Conservation (phyloP, 768 basidiomycete genomes). For the Leccinum barrowsii region DNA sequence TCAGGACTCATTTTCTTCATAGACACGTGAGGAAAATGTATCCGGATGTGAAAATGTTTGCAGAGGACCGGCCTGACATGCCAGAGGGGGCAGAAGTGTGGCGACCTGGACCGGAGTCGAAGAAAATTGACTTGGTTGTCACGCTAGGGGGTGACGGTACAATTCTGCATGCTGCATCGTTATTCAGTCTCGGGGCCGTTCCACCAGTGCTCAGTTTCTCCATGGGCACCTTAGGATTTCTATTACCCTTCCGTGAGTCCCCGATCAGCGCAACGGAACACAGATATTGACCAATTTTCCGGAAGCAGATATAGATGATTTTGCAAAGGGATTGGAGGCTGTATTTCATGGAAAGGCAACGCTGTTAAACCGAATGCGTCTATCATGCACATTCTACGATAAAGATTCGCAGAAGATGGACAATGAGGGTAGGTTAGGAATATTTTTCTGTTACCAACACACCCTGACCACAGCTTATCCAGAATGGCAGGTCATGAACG, state of each 20-base stretch:
- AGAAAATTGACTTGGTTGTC: constrained; percentile 80
- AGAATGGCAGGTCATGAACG: constrained; percentile 99
- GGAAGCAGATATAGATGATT: constrained; percentile 78
- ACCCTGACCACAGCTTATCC: constrained; percentile 1
- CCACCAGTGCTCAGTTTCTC: constrained; percentile 73
- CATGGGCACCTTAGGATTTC: constrained; percentile 86
- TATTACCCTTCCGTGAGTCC: constrained; percentile 86
- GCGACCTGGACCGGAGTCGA: constrained; percentile 49
- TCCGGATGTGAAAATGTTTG: constrained; percentile 59
- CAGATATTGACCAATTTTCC: constrained; percentile 1
- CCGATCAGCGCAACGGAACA: neutral
- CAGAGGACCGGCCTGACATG: constrained; percentile 64
- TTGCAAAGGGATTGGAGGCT: constrained; percentile 73
- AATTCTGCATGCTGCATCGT: constrained; percentile 86
- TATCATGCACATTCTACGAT: constrained; percentile 77
- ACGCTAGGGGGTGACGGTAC: constrained; percentile 95
- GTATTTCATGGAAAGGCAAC: constrained; percentile 79
- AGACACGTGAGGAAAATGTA: constrained; percentile 59
- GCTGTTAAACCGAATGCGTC: constrained; percentile 84
- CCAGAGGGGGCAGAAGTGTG: constrained; percentile 63
- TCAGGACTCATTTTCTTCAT: constrained; percentile 2
- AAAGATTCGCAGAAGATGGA: constrained; percentile 55
- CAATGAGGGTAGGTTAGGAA: constrained; percentile 49
- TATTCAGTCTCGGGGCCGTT: constrained; percentile 88
- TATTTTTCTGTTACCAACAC: neutral